Percentiles rank a stretch among this genome's conserved stretches.
Conservation (phyloP, 768 basidiomycete genomes). For the Tricholomella constricta region DNA sequence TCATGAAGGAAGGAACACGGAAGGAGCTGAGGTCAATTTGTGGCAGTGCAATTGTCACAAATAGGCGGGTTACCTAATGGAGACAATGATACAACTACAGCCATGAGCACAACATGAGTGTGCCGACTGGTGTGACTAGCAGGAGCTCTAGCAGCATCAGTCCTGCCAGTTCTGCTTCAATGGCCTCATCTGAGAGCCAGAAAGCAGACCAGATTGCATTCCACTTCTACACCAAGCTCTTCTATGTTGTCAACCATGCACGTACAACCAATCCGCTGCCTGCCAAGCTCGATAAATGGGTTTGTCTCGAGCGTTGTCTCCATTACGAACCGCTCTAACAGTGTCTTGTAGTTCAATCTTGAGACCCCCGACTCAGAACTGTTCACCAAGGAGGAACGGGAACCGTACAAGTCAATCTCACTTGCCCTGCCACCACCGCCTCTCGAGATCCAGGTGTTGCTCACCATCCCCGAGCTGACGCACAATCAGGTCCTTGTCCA, state of each 20-base stretch:
- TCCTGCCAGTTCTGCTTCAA: slow-evolving; percentile 3
- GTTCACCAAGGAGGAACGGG: slow-evolving; percentile 62
- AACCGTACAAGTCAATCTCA: slow-evolving; percentile 63
- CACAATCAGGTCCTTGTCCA: slow-evolving; percentile 76
- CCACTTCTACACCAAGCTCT: slow-evolving; percentile 82
- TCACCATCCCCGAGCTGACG: slow-evolving; percentile 67
- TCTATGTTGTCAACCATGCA: slow-evolving; percentile 72
- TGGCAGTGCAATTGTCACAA: slow-evolving; percentile 11
- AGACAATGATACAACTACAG: background rate
- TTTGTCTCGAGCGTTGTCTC: slow-evolving; percentile 36
- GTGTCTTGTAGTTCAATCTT: slow-evolving; percentile 71
- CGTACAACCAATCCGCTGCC: slow-evolving; percentile 52
- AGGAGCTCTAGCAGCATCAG: slow-evolving; percentile 6
- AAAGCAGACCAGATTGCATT: slow-evolving; percentile 88
- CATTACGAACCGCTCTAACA: background rate
- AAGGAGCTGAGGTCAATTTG: too few relatives aligned
- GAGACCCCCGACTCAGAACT: slow-evolving; percentile 74
- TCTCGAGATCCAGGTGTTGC: slow-evolving; percentile 69
- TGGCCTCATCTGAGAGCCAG: slow-evolving; percentile 44
- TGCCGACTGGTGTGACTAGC: background rate
- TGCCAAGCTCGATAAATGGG: slow-evolving; percentile 80
- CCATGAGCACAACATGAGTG: slow-evolving; percentile 16
- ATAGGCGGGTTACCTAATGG: slow-evolving; percentile 16
- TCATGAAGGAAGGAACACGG: too few relatives aligned
- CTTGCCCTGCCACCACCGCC: slow-evolving; percentile 43